Percentiles rank a stretch among this genome's conserved stretches.
Conservation (phyloP, 306 rosid genomes). For the Urtica urens region DNA sequence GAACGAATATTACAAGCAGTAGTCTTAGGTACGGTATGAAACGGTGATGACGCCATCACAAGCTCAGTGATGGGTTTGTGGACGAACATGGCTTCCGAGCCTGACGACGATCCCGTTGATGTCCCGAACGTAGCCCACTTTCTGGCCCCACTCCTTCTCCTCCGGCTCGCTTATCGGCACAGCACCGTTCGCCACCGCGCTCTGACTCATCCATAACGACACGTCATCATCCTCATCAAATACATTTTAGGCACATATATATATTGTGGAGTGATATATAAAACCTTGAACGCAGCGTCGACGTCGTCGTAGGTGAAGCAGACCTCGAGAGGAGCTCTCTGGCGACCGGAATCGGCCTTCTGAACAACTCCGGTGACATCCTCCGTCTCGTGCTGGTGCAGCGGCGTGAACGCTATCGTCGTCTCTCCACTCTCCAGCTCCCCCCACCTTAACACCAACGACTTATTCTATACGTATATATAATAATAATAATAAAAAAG, state of each 20-base stretch:
- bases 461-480: neutral
- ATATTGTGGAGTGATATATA: no score
- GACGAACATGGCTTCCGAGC: slow-evolving; percentile 57
- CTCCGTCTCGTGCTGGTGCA: slow-evolving; percentile 66
- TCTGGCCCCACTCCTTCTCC: slow-evolving; percentile 75
- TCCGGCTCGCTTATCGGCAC: slow-evolving; percentile 62
- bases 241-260: neutral
- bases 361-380: slow-evolving; percentile 56
- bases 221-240: no score
- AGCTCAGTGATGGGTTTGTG: slow-evolving; percentile 19
- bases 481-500: neutral
- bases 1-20: neutral
- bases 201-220: slow-evolving; percentile 19
- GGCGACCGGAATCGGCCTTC: slow-evolving; percentile 12
- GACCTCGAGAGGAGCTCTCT: slow-evolving; percentile 51
- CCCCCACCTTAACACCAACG: slow-evolving; percentile 50
- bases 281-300: slow-evolving; percentile 69
- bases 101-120: slow-evolving; percentile 65
- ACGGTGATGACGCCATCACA: no score
- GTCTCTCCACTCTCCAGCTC: slow-evolving; percentile 72
- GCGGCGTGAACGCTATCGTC: slow-evolving; percentile 76
- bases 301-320: slow-evolving; percentile 60
- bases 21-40: no score
- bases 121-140: slow-evolving; percentile 74
- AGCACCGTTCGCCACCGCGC: slow-evolving; percentile 81